Evolutionary conservation across 768 basidiomycete genomes (phyloP).

Genomic region (Xerocomellus amylosporus): DNA sequence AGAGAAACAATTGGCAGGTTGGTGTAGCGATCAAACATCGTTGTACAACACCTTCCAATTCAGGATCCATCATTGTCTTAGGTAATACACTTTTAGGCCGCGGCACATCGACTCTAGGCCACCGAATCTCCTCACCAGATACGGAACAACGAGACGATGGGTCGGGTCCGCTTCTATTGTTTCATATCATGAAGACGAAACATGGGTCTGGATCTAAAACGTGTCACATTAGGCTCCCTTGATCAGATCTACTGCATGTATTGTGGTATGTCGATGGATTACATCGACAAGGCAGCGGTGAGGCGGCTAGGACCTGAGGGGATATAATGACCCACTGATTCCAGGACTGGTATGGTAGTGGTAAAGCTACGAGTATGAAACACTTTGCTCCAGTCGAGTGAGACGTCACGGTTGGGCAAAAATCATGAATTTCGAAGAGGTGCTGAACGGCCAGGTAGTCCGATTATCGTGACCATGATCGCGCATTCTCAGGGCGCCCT

Average conservation of each 20-base stretch:
- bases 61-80: constrained; percentile 9
- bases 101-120: neutral
- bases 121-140: neutral
- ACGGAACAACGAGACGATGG: neutral
- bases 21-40: neutral
- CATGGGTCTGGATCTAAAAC: too few relatives aligned
- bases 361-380: too few relatives aligned
- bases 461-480: too few relatives aligned
- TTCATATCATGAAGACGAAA: neutral
- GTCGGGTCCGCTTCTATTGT: neutral
- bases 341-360: too few relatives aligned
- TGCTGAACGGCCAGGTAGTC: too few relatives aligned
- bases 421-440: too few relatives aligned
- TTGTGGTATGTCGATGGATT: too few relatives aligned
- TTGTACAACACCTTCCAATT: constrained; percentile 23
- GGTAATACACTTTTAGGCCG: neutral
- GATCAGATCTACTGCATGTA: too few relatives aligned
- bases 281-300: too few relatives aligned
- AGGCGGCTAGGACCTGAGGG: neutral
- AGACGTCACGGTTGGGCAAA: neutral
- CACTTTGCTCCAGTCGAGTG: neutral
- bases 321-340: neutral
- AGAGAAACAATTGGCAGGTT: constrained; percentile 14
- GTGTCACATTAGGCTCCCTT: neutral
- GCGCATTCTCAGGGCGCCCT: too few relatives aligned